Percentiles rank a stretch among this genome's conserved stretches.
Conservation (phyloP, 2,329 filamentous ascomycete species). For the Incumbomyces lentus region DNA sequence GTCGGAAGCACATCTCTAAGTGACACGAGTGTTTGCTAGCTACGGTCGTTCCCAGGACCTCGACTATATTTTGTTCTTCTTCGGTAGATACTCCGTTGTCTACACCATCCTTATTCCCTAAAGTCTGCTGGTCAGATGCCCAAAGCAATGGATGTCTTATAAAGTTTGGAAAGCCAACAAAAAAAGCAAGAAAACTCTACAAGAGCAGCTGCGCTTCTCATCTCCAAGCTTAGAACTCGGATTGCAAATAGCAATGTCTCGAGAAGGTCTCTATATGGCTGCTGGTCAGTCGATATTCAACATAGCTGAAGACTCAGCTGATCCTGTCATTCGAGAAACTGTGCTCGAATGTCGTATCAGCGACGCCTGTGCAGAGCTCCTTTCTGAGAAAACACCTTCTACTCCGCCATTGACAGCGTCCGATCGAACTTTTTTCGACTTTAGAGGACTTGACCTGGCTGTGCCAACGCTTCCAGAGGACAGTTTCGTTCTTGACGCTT, state of each 20-base stretch:
- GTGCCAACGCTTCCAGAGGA: background rate
- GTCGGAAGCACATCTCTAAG: background rate
- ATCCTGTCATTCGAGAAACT: background rate
- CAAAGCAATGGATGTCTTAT: no score
- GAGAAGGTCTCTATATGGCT: background rate
- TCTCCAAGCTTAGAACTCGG: background rate
- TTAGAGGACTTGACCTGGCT: background rate
- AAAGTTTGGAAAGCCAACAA: no score
- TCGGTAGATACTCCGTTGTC: background rate
- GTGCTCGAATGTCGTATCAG: background rate
- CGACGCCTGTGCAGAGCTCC: background rate
- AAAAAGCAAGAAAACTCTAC: no score
- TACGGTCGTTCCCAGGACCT: background rate
- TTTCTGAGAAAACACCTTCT: conserved; percentile 1
- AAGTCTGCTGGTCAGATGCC: no score
- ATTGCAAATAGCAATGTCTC: background rate
- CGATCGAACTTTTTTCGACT: background rate
- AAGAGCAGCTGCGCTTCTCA: no score
- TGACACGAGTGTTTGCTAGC: background rate
- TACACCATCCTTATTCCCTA: background rate
- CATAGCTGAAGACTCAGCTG: background rate
- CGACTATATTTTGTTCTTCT: background rate
- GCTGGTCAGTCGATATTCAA: background rate
- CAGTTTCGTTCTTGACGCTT: background rate
- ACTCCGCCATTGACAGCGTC: background rate